Conservation (phyloP, 352 stramenopile genomes). For the Pythium phragmiticola region DNA sequence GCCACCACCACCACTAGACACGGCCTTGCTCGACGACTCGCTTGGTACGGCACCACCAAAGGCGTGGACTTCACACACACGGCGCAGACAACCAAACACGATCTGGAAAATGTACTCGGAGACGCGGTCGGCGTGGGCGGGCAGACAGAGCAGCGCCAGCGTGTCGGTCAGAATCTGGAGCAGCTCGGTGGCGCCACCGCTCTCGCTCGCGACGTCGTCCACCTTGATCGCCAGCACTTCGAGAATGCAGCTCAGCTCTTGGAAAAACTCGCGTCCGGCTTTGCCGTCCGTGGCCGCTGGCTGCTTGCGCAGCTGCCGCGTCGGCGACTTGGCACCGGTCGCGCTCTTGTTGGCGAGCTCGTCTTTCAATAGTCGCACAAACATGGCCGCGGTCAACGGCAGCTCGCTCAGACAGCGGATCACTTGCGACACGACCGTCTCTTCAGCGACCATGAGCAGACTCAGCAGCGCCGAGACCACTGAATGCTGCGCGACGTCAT, state of each 20-base stretch:
- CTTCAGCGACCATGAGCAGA: constrained; percentile 62
- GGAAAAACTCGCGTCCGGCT: constrained; percentile 31
- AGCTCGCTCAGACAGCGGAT: constrained; percentile 53
- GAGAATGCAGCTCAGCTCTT: constrained; percentile 69
- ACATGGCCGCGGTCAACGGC: constrained; percentile 51
- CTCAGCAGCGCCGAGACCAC: constrained; percentile 49
- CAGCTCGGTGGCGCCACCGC: constrained; percentile 33
- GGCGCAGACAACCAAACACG: constrained; percentile 72
- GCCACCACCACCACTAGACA: constrained; percentile 6
- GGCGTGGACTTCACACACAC: constrained; percentile 56
- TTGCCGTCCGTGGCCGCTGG: constrained; percentile 16
- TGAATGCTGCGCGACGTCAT: constrained; percentile 47
- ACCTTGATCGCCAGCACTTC: constrained; percentile 78
- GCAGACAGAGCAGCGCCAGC: constrained; percentile 53
- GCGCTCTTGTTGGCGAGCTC: constrained; percentile 34
- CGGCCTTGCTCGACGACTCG: constrained; percentile 24
- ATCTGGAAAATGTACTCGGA: constrained; percentile 85
- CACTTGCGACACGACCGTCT: constrained; percentile 54
- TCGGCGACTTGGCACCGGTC: constrained; percentile 10
- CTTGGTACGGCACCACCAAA: background rate
- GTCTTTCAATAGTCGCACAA: constrained; percentile 51
- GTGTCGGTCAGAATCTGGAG: constrained; percentile 59
- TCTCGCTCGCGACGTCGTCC: constrained; percentile 33
- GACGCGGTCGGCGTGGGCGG: constrained; percentile 48
- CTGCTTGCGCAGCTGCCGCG: constrained; percentile 15